Evolutionary conservation across 345 rosid genomes (phyloP).

Genomic region (Pugionium cornutum): DNA sequence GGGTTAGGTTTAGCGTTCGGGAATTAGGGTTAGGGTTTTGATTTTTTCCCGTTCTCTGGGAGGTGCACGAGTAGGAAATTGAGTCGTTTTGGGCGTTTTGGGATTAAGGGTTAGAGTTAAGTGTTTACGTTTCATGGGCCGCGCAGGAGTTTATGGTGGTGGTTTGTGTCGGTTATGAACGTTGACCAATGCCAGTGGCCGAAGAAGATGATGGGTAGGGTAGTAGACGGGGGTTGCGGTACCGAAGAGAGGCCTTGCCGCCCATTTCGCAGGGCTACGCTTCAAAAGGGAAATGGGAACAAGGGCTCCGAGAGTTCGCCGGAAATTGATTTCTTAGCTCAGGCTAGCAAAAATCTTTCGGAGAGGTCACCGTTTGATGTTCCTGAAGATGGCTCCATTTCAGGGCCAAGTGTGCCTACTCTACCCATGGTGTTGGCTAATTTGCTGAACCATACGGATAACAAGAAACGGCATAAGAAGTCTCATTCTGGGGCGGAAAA

Average conservation of each 20-base stretch:
- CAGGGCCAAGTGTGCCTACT: constrained; percentile 41
- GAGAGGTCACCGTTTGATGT: constrained; percentile 80
- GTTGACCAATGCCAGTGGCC: constrained; percentile 71
- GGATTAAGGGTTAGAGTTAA: constrained; percentile 39
- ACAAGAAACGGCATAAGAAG: constrained; percentile 77
- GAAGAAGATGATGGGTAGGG: constrained; percentile 86
- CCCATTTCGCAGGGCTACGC: constrained; percentile 47
- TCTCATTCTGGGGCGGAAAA: constrained; percentile 56
- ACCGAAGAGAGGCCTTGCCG: constrained; percentile 67
- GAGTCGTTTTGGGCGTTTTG: constrained; percentile 13
- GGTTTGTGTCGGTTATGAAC: constrained; percentile 54
- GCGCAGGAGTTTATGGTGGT: constrained; percentile 44
- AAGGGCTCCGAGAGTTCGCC: constrained; percentile 29
- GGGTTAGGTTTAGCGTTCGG: constrained; percentile 45
- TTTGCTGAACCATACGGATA: constrained; percentile 68
- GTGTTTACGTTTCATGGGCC: constrained; percentile 51
- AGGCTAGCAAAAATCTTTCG: constrained; percentile 69
- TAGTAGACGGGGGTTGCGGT: constrained; percentile 85
- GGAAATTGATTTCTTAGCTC: constrained; percentile 60
- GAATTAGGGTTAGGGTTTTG: constrained; percentile 46
- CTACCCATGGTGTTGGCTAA: constrained; percentile 67
- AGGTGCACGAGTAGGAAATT: constrained; percentile 21
- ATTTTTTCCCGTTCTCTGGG: constrained; percentile 10
- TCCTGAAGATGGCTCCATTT: constrained; percentile 57
- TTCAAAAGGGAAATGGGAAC: constrained; percentile 24